A percentile compares a stretch with the other conserved stretches of the same genome.
Evolutionary conservation across 352 stramenopile species (phyloP).

Genomic region (Globisporangium recalcitrans): DNA sequence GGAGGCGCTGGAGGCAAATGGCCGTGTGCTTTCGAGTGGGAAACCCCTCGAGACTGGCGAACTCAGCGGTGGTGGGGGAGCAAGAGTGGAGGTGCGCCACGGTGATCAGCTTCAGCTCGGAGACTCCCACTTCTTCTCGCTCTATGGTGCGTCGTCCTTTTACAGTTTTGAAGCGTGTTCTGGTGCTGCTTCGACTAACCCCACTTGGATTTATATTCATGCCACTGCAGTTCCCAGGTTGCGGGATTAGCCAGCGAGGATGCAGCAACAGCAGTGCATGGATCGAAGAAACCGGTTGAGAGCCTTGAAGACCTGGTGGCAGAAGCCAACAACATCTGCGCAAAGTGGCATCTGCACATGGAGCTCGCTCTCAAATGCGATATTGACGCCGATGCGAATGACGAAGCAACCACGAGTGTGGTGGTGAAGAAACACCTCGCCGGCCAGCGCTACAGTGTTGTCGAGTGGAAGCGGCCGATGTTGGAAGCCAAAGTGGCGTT

Average conservation of each 20-base stretch:
- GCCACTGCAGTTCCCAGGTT: not conserved
- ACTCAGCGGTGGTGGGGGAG: not conserved
- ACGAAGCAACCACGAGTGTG: slow-evolving; percentile 12
- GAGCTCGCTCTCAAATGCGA: slow-evolving; percentile 28
- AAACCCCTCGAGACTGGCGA: slow-evolving; percentile 12
- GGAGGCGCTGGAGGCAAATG: slow-evolving; percentile 27
- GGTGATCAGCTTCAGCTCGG: slow-evolving; percentile 46
- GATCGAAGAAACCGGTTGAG: not conserved
- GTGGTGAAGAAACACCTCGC: slow-evolving; percentile 49
- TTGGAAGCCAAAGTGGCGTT: slow-evolving; percentile 43
- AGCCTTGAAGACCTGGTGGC: slow-evolving; percentile 26
- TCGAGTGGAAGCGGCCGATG: slow-evolving; percentile 38
- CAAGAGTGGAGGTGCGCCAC: slow-evolving; percentile 28
- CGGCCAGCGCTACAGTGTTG: slow-evolving; percentile 31
- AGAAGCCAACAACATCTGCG: slow-evolving; percentile 59
- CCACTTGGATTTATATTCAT: not conserved
- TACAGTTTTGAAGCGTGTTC: not conserved
- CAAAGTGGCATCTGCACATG: slow-evolving; percentile 46
- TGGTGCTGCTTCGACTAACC: not conserved
- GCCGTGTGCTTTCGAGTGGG: slow-evolving; percentile 39
- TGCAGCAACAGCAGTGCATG: not conserved
- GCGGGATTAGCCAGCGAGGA: not conserved
- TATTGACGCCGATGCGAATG: slow-evolving; percentile 1
- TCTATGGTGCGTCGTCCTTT: slow-evolving; percentile 31
- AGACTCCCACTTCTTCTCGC: slow-evolving; percentile 32